Evolutionary conservation across 352 stramenopile genomes (phyloP).

Genomic region (Aphanomyces invadans): DNA sequence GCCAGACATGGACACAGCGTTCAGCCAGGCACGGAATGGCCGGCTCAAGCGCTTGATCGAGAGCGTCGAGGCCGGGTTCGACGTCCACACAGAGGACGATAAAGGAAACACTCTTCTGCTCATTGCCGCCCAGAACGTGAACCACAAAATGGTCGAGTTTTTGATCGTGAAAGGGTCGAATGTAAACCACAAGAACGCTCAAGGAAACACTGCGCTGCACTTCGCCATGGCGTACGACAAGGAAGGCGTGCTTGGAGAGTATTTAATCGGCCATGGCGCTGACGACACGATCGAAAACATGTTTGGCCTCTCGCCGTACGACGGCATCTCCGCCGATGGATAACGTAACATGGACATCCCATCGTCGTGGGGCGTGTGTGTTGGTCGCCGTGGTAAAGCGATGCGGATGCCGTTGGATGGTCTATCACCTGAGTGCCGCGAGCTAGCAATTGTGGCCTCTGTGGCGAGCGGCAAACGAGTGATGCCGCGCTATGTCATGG

Average conservation of each 20-base stretch:
- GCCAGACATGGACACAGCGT: slow-evolving; percentile 69
- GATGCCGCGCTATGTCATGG: no score
- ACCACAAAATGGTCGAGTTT: slow-evolving; percentile 83
- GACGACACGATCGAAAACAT: slow-evolving; percentile 93
- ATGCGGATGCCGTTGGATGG: no score
- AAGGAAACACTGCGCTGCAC: slow-evolving; percentile 90
- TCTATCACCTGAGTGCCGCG: no score
- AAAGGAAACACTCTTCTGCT: slow-evolving; percentile 90
- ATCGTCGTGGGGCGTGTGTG: no score
- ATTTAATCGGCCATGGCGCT: slow-evolving; percentile 87
- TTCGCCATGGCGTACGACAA: slow-evolving; percentile 91
- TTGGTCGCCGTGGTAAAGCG: neutral
- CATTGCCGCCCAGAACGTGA: slow-evolving; percentile 86
- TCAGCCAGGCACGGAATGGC: slow-evolving; percentile 86
- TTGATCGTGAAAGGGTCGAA: slow-evolving; percentile 77
- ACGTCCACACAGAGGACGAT: slow-evolving; percentile 84
- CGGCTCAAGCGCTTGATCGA: slow-evolving; percentile 84
- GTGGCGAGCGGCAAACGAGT: no score
- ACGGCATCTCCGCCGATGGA: slow-evolving; percentile 52
- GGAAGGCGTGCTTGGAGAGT: slow-evolving; percentile 84
- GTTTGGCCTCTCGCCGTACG: slow-evolving; percentile 88
- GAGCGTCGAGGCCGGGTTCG: slow-evolving; percentile 84
- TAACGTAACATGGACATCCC: slow-evolving; percentile 10
- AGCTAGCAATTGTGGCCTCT: no score
- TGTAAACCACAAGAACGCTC: slow-evolving; percentile 88